phyloP scores from a whole-genome alignment of 108 stramenopile species.

The Schizochytrium sp. region DNA sequence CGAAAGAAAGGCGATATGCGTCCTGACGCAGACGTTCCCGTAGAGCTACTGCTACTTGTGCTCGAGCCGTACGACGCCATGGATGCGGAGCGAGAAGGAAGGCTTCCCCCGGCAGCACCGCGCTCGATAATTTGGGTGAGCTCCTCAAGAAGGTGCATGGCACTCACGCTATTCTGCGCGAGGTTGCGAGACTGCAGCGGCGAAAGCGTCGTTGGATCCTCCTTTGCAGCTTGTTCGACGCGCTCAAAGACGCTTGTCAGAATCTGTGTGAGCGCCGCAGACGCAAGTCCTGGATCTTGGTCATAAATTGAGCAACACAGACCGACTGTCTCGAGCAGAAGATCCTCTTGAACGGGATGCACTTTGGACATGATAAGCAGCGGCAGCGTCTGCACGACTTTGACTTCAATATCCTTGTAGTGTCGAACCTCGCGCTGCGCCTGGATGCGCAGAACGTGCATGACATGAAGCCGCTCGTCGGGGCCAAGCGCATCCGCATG shows the following conservation, averaged over 20 bases:
- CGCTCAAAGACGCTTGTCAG: neutral
- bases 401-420: neutral
- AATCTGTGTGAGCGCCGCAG: conserved; percentile 9
- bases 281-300: neutral
- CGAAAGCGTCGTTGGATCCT: neutral
- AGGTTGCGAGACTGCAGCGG: neutral
- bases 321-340: neutral
- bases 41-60: neutral
- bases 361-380: neutral
- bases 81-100: neutral
- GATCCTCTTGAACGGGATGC: neutral
- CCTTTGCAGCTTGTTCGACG: neutral
- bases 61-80: neutral
- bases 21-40: neutral
- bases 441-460: conserved; percentile 7
- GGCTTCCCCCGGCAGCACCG: neutral
- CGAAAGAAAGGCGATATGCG: neutral
- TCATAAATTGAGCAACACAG: neutral
- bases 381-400: neutral
- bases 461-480: neutral
- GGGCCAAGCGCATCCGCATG: conserved; percentile 17
- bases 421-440: neutral
- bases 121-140: neutral
- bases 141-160: neutral
- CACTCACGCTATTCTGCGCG: neutral